Evolutionary conservation across 139 green algal species (phyloP), one percentile per base, ranked within the genome.

Genomic region (Volvox reticuliferus): DNA sequence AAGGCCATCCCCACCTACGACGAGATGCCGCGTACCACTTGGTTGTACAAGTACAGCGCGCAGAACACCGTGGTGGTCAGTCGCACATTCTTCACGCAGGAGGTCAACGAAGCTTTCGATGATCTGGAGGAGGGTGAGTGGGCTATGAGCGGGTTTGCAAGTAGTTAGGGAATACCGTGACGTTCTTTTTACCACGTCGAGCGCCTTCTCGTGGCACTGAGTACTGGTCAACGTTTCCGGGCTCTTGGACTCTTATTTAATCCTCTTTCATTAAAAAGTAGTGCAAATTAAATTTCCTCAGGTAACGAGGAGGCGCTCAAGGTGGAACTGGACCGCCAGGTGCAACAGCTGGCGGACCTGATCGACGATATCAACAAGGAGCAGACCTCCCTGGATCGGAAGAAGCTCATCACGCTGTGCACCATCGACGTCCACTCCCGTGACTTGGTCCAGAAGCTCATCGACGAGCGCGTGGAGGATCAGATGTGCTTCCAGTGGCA

Each of bases 291-390:
- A 5, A 55, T 55, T 55, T 14, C 44, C 9, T 0, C 91, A 90
- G 97, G 98, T 62, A 99, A 99, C 85, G 97, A 99, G 82, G 96
- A 98, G 65, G 98, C 97, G 0, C 94, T 99, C 32, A 99, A 99
- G 94, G 92, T 67, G 3, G 93, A 96, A 89, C 94, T 89, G 55
- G 94, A 96, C 82, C 91, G 93, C 30, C 94, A 98, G 86, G 93
- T 98, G 19, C 92, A 95, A 93, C 97, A 99, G 94, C 96, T 99
- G 19, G 98, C 95, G 19, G 93, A 96, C 62, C 92, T 97, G 55
- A 97, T 98, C 92, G 95, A 98, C 91, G 94, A 96, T 76, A 97
- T 95, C n/a, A 92, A 93, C 71, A 96, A 92, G 35, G 93, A 97
- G 32, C 94, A 97, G 81, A 37, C 89, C 65, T 97, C 96, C 91